Evolutionary conservation across 2,329 filamentous ascomycete species (phyloP).

Genomic region (Lasiodiplodia theobromae): DNA sequence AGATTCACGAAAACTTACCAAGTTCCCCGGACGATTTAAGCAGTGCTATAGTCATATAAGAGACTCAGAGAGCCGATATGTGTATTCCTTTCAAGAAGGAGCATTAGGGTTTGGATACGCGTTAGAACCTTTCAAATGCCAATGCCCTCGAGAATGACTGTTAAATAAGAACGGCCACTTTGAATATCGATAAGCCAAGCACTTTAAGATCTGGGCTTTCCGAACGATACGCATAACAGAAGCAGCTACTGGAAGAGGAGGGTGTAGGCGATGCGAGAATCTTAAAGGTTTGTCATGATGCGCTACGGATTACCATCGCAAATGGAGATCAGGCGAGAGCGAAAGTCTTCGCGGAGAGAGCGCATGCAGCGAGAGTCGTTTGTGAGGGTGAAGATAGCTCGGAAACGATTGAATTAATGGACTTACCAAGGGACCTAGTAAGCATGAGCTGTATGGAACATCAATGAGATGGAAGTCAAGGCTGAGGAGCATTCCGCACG

Average conservation of each 20-base stretch:
- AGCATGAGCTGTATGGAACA: conserved; percentile 33
- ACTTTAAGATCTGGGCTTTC: not conserved
- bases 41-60: too few relatives aligned
- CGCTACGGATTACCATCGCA: conserved; percentile 38
- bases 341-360: conserved; percentile 39
- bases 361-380: conserved; percentile 29
- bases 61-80: too few relatives aligned
- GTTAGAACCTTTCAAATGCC: too few relatives aligned
- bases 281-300: conserved; percentile 37
- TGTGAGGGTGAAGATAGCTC: conserved; percentile 35
- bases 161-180: too few relatives aligned
- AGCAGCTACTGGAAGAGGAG: conserved; percentile 38
- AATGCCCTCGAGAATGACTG: too few relatives aligned
- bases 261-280: conserved; percentile 35
- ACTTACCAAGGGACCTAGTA: conserved; percentile 32
- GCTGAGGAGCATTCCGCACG: conserved; percentile 39
- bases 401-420: conserved; percentile 33
- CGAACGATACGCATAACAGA: not conserved
- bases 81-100: too few relatives aligned
- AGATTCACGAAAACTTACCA: too few relatives aligned
- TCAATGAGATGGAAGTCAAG: conserved; percentile 37
- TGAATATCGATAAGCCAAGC: not conserved
- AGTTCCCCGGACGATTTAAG: too few relatives aligned
- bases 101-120: too few relatives aligned
- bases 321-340: conserved; percentile 44